These are phyloP conservation scores for Parsonsia alboflavescens DNA, from an alignment of 257 asterid genomes.

Conservation along the genomic window DNA sequence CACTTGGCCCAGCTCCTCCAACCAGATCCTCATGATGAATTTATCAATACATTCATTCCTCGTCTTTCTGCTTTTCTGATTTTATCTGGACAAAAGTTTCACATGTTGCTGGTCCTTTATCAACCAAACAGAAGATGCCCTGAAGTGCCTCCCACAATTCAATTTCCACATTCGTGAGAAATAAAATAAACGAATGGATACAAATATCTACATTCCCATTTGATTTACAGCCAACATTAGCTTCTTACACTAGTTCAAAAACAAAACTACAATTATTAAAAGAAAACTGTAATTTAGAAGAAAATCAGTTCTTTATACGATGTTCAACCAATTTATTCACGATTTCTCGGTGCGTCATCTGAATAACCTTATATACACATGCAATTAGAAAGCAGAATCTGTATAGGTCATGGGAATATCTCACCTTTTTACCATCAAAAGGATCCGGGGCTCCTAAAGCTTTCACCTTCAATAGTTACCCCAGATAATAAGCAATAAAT, in stretches of 20 bases:
- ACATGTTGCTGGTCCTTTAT: background rate
- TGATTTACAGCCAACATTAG: conserved; percentile 4
- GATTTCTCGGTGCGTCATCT: conserved; percentile 7
- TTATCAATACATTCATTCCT: background rate
- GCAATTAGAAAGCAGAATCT: conserved; percentile 3
- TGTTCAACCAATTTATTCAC: background rate
- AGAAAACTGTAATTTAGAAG: background rate
- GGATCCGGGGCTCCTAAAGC: conserved; percentile 30
- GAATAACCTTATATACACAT: background rate
- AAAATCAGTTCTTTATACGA: background rate
- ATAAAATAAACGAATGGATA: background rate
- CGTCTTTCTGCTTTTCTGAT: background rate
- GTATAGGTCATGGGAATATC: conserved; percentile 1
- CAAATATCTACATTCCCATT: background rate
- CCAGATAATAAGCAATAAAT: conserved; percentile 17
- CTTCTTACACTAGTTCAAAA: background rate
- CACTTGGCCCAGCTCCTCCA: background rate
- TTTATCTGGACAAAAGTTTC: background rate
- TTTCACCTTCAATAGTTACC: conserved; percentile 31
- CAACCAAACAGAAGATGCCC: background rate
- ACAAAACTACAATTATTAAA: background rate
- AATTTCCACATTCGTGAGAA: background rate
- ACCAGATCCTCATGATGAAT: background rate
- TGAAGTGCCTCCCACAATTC: background rate
- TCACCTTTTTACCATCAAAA: conserved; percentile 53